Base-by-base conservation (phyloP, 768 basidiomycete species). In the Podaxis sp. region DNA sequence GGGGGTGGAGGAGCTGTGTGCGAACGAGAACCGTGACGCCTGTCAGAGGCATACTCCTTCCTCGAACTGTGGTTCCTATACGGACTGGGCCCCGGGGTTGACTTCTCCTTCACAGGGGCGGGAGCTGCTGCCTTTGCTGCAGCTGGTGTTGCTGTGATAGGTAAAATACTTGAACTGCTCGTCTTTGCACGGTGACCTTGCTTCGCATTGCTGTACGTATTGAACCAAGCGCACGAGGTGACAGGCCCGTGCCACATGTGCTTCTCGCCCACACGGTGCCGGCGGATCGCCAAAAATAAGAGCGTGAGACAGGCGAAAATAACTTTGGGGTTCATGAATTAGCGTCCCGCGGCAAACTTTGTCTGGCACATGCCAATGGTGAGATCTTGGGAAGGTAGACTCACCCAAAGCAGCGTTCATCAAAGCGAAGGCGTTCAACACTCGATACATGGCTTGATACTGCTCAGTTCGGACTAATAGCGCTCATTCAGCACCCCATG, bases 401-500 rank as follows among this genome's bases (percentile, higher is more conserved):
- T 63, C 73, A 88, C 91, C 76, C 3, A 94, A 80, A 48, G 82
- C 79, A 55, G 88, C 85, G 68, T 93, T 93, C 73, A 94, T 85
- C 60, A 93, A 75, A 5, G 92, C 85, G 74, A 93, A 93, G 17
- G 88, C 84, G 73, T 87, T 90, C 63, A 94, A 78, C 20, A 93
- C 91, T 30, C 87, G 86, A 72, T 93, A 93, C 79, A 93, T 92
- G n/a, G 91, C 91, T 66, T 92, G 92, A 72, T 89, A 94, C 64
- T 90, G 90, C 68, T 91, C 89, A 24, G 91, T 93, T 60, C 90
- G 87, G 76, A 93, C 92, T 93, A 68, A 68, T 64, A 67, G 57
- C 50, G 48, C 40, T 55, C 62, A 63, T 54, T 50, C 64, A 59
- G 28, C 10, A 33, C 41, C 36, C 30, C 20, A 49, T 40, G 26